A percentile compares a stretch with the other conserved stretches of the same genome.
Evolutionary conservation across 805 yeast genomes (phyloP).

Genomic region (Sugiyamaella boreocaroliniensis): DNA sequence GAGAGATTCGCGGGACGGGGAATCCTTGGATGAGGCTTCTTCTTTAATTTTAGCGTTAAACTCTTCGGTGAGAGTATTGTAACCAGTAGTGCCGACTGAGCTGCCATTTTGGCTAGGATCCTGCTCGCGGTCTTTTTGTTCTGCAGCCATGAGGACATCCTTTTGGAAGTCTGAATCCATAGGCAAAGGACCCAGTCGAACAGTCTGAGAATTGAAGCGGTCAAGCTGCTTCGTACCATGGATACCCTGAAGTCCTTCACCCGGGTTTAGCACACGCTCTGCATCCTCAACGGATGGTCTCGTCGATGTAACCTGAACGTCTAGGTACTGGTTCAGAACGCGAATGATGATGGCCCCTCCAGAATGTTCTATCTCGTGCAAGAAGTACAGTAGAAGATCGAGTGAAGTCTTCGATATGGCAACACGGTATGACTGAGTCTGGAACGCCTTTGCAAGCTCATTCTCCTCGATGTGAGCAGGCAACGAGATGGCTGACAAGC

Average conservation of each 20-base stretch:
- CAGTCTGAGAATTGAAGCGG: conserved; percentile 60
- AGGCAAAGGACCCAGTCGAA: conserved; percentile 78
- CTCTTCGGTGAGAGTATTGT: conserved; percentile 51
- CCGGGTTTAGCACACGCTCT: conserved; percentile 37
- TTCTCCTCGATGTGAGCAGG: conserved; percentile 80
- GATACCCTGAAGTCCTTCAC: conserved; percentile 31
- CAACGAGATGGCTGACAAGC: conserved; percentile 65
- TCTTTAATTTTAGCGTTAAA: conserved; percentile 51
- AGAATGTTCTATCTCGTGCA: conserved; percentile 85
- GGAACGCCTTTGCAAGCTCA: conserved; percentile 68
- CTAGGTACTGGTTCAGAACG: conserved; percentile 76
- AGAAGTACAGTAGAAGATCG: conserved; percentile 73
- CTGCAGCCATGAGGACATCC: conserved; percentile 79
- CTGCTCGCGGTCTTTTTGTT: conserved; percentile 52
- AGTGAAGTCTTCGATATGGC: conserved; percentile 77
- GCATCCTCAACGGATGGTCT: conserved; percentile 30
- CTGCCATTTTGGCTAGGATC: conserved; percentile 14
- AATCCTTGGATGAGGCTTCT: conserved; percentile 39
- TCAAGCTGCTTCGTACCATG: conserved; percentile 38
- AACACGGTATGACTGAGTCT: conserved; percentile 65
- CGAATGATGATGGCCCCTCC: conserved; percentile 88
- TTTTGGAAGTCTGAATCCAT: conserved; percentile 75
- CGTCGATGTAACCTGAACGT: conserved; percentile 31
- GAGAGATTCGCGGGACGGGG: conserved; percentile 66
- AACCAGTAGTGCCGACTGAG: neutral